Conservation (phyloP, 2,329 filamentous ascomycete genomes). For the Colletotrichum abscissum region DNA sequence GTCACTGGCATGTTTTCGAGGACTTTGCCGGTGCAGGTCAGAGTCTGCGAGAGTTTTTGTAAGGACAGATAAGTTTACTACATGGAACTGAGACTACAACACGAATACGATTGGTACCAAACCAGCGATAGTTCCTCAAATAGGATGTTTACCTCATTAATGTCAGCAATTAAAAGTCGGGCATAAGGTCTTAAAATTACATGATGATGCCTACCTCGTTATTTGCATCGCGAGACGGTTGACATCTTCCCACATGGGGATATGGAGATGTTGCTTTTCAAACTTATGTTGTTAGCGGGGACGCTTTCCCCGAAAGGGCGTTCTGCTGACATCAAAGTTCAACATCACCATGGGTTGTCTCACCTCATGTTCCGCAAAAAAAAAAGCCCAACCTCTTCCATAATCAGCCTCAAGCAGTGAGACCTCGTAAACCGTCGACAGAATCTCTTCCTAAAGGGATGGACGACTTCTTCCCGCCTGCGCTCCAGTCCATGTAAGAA, state of each 20-base stretch:
- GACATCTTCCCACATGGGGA: not conserved
- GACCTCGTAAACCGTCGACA: not conserved
- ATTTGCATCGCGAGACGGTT: not conserved
- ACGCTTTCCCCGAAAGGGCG: not conserved
- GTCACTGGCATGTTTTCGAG: slow-evolving; percentile 64
- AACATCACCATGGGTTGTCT: not conserved
- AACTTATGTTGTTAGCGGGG: not conserved
- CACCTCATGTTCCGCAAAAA: not conserved
- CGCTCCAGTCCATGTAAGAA: no score
- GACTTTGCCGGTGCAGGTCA: slow-evolving; percentile 49
- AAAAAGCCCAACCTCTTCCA: not conserved
- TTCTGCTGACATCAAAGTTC: not conserved
- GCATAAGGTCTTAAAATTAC: not conserved
- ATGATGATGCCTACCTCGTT: not conserved
- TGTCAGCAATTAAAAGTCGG: not conserved
- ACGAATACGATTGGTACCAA: no score
- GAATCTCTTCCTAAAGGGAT: no score
- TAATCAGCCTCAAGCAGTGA: not conserved
- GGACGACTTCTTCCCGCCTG: not conserved
- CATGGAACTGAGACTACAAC: no score
- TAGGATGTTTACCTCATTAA: no score
- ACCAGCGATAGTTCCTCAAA: no score
- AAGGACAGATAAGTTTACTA: not conserved
- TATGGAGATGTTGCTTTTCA: not conserved
- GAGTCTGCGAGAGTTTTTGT: slow-evolving; percentile 40